Evolutionary conservation across 2,329 filamentous ascomycete species (phyloP), one percentile per base, ranked within the genome.

Genomic region (Pseudocercospora musae): DNA sequence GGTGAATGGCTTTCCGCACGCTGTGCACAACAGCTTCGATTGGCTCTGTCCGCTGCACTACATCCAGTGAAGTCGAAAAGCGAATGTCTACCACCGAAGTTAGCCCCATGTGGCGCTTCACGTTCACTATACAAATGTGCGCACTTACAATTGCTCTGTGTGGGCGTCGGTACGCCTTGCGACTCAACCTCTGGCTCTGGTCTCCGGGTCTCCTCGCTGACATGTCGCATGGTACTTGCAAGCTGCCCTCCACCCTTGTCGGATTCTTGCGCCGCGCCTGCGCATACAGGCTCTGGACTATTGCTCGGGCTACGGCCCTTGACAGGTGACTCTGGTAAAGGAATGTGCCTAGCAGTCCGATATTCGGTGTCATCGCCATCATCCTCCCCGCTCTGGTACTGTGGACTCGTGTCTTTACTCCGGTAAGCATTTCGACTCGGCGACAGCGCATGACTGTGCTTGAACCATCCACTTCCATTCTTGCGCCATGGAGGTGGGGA

Each of bases 41-140:
- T 13, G 91, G 91, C 72, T 94, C 91, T 52, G 89, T 91, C 60
- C 90, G 87, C 73, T 96, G 92, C 72, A 94, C 90, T 29, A 96
- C 90, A 79, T 96, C 92, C 64, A 92, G 90, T 70, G 90, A 87
- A 65, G 96, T 84, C 57, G 91, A 90, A 77, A 97, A 93, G 67
- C 92, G 90, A 71, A 96, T 91, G 78, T 94, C 92, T 95, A 75
- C 65, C 58, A 11, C 11, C 10, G 37, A 21, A 40, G 57, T 67
- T 58, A 68, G 64, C 27, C 13, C 52, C 44, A 53, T 20, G 31
- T 42, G 7, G 11, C 18, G 20, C 11, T 44, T 21, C 21, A 31
- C 9, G 29, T 23, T 40, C 7, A 15, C 20, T 25, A 27, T n/a
- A 48, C 27, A 40, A 23, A 4, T 11, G 13, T 48, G 40, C 37